Percentiles rank a stretch among this genome's conserved stretches.
These are phyloP conservation scores for Anastatica hierochuntica DNA, from an alignment of 345 rosid genomes.

Conservation along the genomic window DNA sequence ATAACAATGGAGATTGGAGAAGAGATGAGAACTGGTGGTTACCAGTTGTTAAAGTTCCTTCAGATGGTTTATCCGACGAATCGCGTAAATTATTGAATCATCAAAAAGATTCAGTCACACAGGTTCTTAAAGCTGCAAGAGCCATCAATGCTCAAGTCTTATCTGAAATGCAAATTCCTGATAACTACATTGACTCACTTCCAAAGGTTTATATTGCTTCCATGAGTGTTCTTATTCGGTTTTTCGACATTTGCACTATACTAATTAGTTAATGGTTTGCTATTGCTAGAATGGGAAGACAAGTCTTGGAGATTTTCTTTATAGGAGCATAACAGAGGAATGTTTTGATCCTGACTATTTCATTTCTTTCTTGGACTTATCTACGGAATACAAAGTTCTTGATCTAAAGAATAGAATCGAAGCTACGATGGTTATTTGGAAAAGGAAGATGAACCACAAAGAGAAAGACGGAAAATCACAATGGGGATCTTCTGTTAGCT, in stretches of 20 bases:
- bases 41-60: conserved; percentile 65
- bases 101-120: conserved; percentile 81
- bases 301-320: conserved; percentile 72
- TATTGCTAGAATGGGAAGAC: conserved; percentile 68
- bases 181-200: conserved; percentile 76
- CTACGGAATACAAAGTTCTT: conserved; percentile 72
- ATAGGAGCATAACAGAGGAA: conserved; percentile 77
- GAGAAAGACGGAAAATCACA: conserved; percentile 73
- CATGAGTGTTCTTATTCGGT: background rate
- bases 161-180: conserved; percentile 84
- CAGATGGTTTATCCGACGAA: conserved; percentile 50
- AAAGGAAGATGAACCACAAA: conserved; percentile 63
- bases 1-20: conserved; percentile 30
- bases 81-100: conserved; percentile 48
- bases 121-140: conserved; percentile 83
- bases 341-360: conserved; percentile 68
- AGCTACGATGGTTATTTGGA: conserved; percentile 94
- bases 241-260: too few relatives aligned
- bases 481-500: conserved; percentile 79
- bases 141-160: conserved; percentile 76
- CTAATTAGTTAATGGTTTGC: background rate
- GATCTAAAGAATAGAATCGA: conserved; percentile 89
- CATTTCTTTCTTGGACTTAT: conserved; percentile 59
- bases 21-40: conserved; percentile 85
- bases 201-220: conserved; percentile 55